phyloP scores from a whole-genome alignment of 192 early-diverging fungal genomes.

The Entomortierella parvispora region DNA sequence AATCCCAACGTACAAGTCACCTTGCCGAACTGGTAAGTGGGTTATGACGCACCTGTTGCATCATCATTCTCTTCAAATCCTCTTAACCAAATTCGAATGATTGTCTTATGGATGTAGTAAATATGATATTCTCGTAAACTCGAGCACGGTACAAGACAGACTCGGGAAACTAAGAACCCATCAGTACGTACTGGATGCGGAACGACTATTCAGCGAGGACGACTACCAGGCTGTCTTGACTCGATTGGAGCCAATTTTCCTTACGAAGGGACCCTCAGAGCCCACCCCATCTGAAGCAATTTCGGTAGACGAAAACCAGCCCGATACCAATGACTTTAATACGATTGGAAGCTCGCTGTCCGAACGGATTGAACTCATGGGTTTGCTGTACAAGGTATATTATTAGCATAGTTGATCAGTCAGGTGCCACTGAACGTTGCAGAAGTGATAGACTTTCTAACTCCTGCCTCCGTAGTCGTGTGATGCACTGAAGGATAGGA shows the following conservation, averaged over 20 bases:
- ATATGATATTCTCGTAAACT: conserved; percentile 49
- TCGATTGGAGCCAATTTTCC: conserved; percentile 45
- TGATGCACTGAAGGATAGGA: conserved; percentile 25
- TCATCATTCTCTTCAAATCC: background rate
- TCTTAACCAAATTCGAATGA: background rate
- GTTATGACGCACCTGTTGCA: background rate
- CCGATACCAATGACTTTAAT: conserved; percentile 3
- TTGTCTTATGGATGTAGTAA: conserved; percentile 20
- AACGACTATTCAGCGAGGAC: conserved; percentile 34
- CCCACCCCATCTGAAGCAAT: too few relatives aligned
- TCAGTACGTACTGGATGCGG: conserved; percentile 49
- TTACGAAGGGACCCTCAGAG: background rate
- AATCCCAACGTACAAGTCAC: background rate
- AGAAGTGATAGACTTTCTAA: too few relatives aligned
- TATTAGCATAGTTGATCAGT: background rate
- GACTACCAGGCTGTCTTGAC: conserved; percentile 50
- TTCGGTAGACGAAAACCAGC: background rate
- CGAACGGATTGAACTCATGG: conserved; percentile 47
- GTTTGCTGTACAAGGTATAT: conserved; percentile 51
- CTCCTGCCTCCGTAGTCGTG: conserved; percentile 32
- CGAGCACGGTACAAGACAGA: conserved; percentile 19
- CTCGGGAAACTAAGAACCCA: conserved; percentile 40
- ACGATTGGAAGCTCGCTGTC: conserved; percentile 48
- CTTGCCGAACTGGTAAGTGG: conserved; percentile 41
- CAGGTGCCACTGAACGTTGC: background rate